A percentile compares a stretch with the other conserved stretches of the same genome.
phyloP scores from a whole-genome alignment of 2,329 filamentous ascomycete species.

The Aureobasidium melanogenum region DNA sequence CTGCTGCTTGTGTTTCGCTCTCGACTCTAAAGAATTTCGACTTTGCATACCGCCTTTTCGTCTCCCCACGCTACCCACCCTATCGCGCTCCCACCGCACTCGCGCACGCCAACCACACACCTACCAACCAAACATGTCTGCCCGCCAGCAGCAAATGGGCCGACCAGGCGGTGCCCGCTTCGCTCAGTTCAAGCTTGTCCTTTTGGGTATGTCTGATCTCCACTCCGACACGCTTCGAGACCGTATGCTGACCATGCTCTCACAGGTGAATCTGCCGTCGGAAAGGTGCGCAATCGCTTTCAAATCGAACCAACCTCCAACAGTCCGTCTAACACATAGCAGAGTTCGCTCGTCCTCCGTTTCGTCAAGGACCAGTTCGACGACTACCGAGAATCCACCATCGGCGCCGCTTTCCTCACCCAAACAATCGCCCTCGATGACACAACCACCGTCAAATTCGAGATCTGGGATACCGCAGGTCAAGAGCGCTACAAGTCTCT shows the following conservation, averaged over 20 bases:
- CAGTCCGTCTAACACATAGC: conserved; percentile 20
- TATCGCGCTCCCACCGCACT: background rate
- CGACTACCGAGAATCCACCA: conserved; percentile 93
- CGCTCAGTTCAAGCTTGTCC: conserved; percentile 97
- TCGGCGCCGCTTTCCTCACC: conserved; percentile 96
- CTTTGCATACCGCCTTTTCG: background rate
- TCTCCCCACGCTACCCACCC: background rate
- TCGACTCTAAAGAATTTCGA: too few species aligned
- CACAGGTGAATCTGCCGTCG: conserved; percentile 91
- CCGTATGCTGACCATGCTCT: conserved; percentile 5
- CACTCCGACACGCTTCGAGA: background rate
- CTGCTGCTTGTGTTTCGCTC: too few species aligned
- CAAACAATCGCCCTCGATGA: conserved; percentile 98
- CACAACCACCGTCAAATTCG: conserved; percentile 97
- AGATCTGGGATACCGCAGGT: conserved; percentile 98
- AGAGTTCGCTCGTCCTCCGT: conserved; percentile 95
- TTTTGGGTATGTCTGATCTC: conserved; percentile 65
- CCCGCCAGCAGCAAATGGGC: conserved; percentile 66
- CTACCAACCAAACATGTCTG: conserved; percentile 56
- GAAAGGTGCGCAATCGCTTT: conserved; percentile 48
- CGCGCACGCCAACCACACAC: background rate
- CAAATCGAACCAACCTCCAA: conserved; percentile 14
- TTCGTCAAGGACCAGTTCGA: conserved; percentile 99
- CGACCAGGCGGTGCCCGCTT: conserved; percentile 64
- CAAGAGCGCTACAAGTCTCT: conserved; percentile 99